Conservation (phyloP, 495 filamentous ascomycete genomes). For the Cladorrhinum samala region DNA sequence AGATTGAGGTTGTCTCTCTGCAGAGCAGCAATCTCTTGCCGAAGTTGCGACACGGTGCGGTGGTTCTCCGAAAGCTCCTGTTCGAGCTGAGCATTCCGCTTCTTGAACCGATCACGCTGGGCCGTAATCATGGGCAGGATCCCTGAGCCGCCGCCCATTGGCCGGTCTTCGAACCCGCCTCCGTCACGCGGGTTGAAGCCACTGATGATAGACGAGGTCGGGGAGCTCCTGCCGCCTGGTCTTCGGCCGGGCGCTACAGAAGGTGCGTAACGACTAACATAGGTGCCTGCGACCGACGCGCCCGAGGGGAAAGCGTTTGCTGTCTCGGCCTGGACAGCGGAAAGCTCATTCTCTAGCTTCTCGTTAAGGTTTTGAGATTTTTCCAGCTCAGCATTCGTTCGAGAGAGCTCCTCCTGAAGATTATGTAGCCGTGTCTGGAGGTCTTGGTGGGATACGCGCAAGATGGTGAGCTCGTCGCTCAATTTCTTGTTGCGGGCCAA, state of each 20-base stretch:
- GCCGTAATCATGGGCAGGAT: slow-evolving; percentile 98
- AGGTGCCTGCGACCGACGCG: slow-evolving; percentile 89
- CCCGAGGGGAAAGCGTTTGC: slow-evolving; percentile 77
- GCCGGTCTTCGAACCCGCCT: slow-evolving; percentile 50
- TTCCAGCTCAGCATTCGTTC: slow-evolving; percentile 78
- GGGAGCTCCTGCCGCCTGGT: slow-evolving; percentile 62
- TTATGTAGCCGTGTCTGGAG: slow-evolving; percentile 72
- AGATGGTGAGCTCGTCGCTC: slow-evolving; percentile 82
- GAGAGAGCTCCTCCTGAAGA: slow-evolving; percentile 76
- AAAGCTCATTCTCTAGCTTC: slow-evolving; percentile 88
- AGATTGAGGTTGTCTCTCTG: slow-evolving; percentile 95
- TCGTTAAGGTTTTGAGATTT: slow-evolving; percentile 76
- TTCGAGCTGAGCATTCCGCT: slow-evolving; percentile 87
- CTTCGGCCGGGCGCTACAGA: slow-evolving; percentile 57
- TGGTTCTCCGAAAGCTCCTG: slow-evolving; percentile 81
- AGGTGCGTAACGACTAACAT: slow-evolving; percentile 73
- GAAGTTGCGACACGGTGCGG: slow-evolving; percentile 72
- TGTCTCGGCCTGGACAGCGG: slow-evolving; percentile 77
- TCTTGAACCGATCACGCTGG: slow-evolving; percentile 96
- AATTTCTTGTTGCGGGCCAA: slow-evolving; percentile 94
- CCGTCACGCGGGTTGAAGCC: slow-evolving; percentile 75
- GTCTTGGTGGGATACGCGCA: slow-evolving; percentile 91
- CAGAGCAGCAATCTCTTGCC: slow-evolving; percentile 84
- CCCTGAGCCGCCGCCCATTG: slow-evolving; percentile 70
- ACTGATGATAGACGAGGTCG: slow-evolving; percentile 95